These are phyloP conservation scores for Trichoderma parareesei DNA, from an alignment of 495 filamentous ascomycete species.

Conservation along the genomic window DNA sequence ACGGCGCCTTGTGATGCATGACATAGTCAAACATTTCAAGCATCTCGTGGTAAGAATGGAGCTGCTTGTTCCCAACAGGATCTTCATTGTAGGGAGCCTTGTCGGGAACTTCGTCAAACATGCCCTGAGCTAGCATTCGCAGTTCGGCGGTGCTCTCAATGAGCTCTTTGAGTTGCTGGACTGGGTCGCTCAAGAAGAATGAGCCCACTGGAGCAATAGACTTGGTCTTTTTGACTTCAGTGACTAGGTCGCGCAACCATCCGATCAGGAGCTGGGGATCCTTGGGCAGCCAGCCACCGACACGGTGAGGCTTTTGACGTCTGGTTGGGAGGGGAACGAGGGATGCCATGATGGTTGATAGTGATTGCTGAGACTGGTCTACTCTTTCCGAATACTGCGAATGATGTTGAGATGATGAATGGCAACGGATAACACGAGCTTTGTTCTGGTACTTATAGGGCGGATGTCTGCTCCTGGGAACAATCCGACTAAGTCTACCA, in stretches of 20 bases:
- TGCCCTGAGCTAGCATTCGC: slow-evolving; percentile 28
- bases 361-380: background rate
- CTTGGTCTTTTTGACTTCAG: background rate
- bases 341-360: background rate
- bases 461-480: background rate
- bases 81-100: slow-evolving; percentile 39
- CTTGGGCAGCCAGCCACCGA: slow-evolving; percentile 10
- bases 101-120: slow-evolving; percentile 51
- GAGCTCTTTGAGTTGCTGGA: slow-evolving; percentile 12
- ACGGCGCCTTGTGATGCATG: slow-evolving; percentile 41
- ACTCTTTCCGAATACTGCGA: background rate
- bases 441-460: background rate
- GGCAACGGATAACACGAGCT: background rate
- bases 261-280: background rate
- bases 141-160: slow-evolving; percentile 22
- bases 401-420: background rate
- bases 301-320: background rate
- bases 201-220: background rate
- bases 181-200: background rate
- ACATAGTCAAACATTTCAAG: slow-evolving; percentile 44
- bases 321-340: background rate
- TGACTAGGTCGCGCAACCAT: background rate
- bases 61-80: slow-evolving; percentile 38
- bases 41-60: slow-evolving; percentile 46
- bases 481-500: background rate